A percentile compares a stretch with the other conserved stretches of the same genome.
Evolutionary conservation across 2,329 filamentous ascomycete genomes (phyloP).

Genomic region (Claviceps humidiphila): DNA sequence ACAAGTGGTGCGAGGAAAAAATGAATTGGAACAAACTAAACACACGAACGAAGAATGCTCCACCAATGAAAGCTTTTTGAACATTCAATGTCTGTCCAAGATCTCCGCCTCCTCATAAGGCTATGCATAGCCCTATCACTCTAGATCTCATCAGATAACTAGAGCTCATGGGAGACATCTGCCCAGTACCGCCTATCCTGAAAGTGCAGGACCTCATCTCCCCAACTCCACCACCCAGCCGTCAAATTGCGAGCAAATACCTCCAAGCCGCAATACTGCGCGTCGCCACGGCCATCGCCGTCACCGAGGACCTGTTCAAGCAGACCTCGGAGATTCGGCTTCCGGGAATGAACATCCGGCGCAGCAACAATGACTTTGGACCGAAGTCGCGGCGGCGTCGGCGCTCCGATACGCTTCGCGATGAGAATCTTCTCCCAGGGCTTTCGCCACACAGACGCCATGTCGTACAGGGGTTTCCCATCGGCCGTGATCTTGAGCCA

Average conservation of each 20-base stretch:
- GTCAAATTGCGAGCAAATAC: constrained; percentile 65
- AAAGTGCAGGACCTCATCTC: constrained; percentile 58
- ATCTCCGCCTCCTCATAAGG: not conserved
- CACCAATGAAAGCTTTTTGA: not conserved
- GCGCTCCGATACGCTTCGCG: constrained; percentile 29
- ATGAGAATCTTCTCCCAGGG: constrained; percentile 65
- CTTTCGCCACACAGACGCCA: constrained; percentile 53
- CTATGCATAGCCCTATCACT: no score
- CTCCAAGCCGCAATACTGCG: constrained; percentile 49
- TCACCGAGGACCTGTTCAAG: constrained; percentile 41
- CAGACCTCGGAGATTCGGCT: constrained; percentile 54
- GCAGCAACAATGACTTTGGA: constrained; percentile 52
- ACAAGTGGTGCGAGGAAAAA: not conserved
- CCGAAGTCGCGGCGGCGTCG: constrained; percentile 13
- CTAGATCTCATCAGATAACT: no score
- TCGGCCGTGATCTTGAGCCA: constrained; percentile 60
- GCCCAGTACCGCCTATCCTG: constrained; percentile 45
- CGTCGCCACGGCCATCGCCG: not conserved
- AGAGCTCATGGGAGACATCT: not conserved
- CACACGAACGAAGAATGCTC: not conserved
- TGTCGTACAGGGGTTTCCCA: constrained; percentile 50
- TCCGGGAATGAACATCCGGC: constrained; percentile 66
- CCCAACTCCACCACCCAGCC: constrained; percentile 67
- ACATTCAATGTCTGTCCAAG: not conserved
- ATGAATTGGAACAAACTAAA: not conserved